Percentiles rank a stretch among this genome's conserved stretches.
Evolutionary conservation across 495 filamentous ascomycete species (phyloP).

Genomic region (Aspergillus sclerotioniger): DNA sequence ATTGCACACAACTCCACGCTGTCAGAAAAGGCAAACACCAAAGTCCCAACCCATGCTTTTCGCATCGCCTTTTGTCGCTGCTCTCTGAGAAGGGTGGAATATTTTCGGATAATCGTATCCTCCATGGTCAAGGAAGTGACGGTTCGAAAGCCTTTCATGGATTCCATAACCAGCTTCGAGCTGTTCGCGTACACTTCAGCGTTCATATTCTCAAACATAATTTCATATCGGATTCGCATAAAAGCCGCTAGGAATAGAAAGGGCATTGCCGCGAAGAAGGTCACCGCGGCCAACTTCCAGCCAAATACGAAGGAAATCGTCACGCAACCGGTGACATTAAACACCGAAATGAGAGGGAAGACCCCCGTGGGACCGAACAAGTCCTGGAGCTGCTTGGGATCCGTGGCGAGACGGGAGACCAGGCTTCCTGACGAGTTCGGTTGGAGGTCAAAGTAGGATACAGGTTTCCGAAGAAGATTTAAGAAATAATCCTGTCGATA

Average conservation of each 20-base stretch:
- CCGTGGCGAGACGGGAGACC: slow-evolving; percentile 51
- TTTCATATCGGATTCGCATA: slow-evolving; percentile 50
- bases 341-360: slow-evolving; percentile 36
- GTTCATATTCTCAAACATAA: slow-evolving; percentile 56
- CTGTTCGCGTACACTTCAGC: slow-evolving; percentile 54
- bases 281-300: slow-evolving; percentile 61
- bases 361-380: slow-evolving; percentile 45
- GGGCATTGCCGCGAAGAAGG: slow-evolving; percentile 54
- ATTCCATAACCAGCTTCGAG: slow-evolving; percentile 56
- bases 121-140: slow-evolving; percentile 56
- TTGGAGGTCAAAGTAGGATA: slow-evolving; percentile 56
- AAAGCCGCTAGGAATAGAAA: slow-evolving; percentile 54
- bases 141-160: slow-evolving; percentile 55
- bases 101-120: slow-evolving; percentile 43
- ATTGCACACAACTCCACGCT: slow-evolving; percentile 49
- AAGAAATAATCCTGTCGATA: slow-evolving; percentile 62
- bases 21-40: slow-evolving; percentile 37
- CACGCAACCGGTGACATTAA: slow-evolving; percentile 54
- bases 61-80: slow-evolving; percentile 53
- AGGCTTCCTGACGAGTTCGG: slow-evolving; percentile 50
- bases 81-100: slow-evolving; percentile 45
- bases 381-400: slow-evolving; percentile 62
- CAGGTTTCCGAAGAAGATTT: slow-evolving; percentile 53
- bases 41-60: slow-evolving; percentile 45
- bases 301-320: slow-evolving; percentile 56